These are phyloP conservation scores for Verticillium albo-atrum DNA, from an alignment of 2,329 filamentous ascomycete species.

Conservation along the genomic window DNA sequence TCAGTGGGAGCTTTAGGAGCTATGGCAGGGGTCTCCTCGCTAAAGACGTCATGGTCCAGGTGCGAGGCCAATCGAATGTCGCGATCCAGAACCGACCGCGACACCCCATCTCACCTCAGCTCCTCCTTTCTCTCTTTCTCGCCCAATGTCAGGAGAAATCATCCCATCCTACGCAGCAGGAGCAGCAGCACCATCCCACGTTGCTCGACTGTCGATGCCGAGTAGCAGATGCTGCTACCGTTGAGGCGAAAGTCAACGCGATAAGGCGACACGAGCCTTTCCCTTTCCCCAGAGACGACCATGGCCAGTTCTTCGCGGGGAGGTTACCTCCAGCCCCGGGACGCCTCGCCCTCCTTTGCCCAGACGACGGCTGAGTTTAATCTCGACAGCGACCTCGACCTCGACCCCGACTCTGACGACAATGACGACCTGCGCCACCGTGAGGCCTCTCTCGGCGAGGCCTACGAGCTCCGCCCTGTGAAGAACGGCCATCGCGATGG, in stretches of 20 bases:
- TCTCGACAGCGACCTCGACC: slow-evolving; percentile 28
- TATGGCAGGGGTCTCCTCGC: neutral
- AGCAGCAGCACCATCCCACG: too few species aligned
- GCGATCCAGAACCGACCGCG: neutral
- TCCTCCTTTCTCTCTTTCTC: neutral
- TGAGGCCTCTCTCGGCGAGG: slow-evolving; percentile 20
- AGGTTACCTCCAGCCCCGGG: slow-evolving; percentile 7
- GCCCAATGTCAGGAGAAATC: too few species aligned
- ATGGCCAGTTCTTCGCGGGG: slow-evolving; percentile 5
- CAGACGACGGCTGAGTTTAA: slow-evolving; percentile 32
- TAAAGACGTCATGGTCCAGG: neutral
- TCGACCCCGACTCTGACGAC: slow-evolving; percentile 14
- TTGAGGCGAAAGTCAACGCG: neutral
- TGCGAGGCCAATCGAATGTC: neutral
- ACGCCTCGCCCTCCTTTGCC: slow-evolving; percentile 30
- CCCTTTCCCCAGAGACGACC: neutral
- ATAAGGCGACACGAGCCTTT: neutral
- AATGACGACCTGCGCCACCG: slow-evolving; percentile 19
- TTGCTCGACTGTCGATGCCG: neutral
- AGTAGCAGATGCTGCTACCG: neutral
- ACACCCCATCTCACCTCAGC: neutral
- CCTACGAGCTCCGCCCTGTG: slow-evolving; percentile 24
- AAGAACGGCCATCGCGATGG: neutral
- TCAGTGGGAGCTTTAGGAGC: neutral
- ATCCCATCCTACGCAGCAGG: too few species aligned